Base-by-base conservation (phyloP, 2,329 filamentous ascomycete species). In the Alternaria consortialis region DNA sequence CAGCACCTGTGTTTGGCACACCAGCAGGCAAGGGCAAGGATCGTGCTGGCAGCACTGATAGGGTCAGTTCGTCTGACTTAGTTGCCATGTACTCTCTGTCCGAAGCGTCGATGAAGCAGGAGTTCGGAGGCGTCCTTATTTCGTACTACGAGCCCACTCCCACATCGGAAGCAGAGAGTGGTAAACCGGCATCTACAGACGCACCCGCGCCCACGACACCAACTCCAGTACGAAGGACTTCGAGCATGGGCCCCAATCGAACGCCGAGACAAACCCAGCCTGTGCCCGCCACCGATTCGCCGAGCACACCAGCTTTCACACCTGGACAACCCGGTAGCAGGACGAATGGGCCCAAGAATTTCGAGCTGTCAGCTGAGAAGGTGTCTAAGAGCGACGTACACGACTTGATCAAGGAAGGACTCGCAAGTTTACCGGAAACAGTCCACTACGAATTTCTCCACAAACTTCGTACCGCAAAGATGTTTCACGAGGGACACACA, bases 381-480 rank as follows among this genome's bases (percentile, higher is more conserved):
- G 74, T 87, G 36, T 75, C 79, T 27, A 74, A 70, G 17, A 77
- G 80, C 31, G 70, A 82, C 32, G 67, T 79, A 5, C 79, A 82
- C 63, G 75, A 79, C n/a, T 60, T 85, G 11, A 58, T 84, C 47
- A 77, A 77, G 50, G 72, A 79, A 17, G 77, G 78, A 20, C 52
- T 82, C 12, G 66, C 84, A 5, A 88, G 91, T 62, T 81, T 98
- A 70, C 92, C 94, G 0, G 81, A 88, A 36, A 85, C 90, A 48
- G 85, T 88, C 12, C 90, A 89, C 66, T 98, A 97, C 73, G 95
- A 98, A 67, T 84, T 94, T 36, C 87, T 99, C 43, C 90, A 94
- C 68, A 90, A 92, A 56, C 80, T 97, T 23, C 90, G 95, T 60
- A 87, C 91, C 58, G 92, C 93, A n/a, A 91, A 93, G 77, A 92